These are phyloP conservation scores for Aphanomyces astaci DNA, from an alignment of 352 stramenopile species.

Conservation along the genomic window DNA sequence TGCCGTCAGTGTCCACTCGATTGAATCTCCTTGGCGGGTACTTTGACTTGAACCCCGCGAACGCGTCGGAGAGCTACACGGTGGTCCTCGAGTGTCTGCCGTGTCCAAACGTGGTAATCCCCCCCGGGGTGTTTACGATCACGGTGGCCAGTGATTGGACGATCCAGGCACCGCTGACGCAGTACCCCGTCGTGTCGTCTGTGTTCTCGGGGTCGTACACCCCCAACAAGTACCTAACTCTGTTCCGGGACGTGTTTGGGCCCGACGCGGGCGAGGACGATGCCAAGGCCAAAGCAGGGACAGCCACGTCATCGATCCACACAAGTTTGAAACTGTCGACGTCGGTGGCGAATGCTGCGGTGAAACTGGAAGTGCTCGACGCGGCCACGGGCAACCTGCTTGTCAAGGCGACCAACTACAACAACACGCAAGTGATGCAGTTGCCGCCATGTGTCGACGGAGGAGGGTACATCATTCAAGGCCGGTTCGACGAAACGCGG, in stretches of 20 bases:
- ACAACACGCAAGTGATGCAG: conserved; percentile 42
- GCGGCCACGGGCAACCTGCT: conserved; percentile 29
- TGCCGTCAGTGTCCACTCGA: conserved; percentile 31
- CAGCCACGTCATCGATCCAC: not conserved
- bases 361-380: conserved; percentile 56
- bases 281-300: not conserved
- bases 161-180: conserved; percentile 27
- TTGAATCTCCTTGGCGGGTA: not conserved
- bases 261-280: conserved; percentile 11
- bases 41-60: conserved; percentile 6
- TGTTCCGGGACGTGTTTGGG: conserved; percentile 54
- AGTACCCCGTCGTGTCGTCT: conserved; percentile 33
- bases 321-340: conserved; percentile 9
- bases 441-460: conserved; percentile 31
- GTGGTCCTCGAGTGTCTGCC: conserved; percentile 50
- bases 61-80: conserved; percentile 30
- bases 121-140: conserved; percentile 49
- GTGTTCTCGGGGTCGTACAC: conserved; percentile 45
- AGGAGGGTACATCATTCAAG: conserved; percentile 54
- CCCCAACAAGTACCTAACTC: conserved; percentile 55
- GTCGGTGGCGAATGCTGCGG: conserved; percentile 26
- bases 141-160: conserved; percentile 41
- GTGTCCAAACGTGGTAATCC: conserved; percentile 25
- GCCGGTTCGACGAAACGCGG: conserved; percentile 40
- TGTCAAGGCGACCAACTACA: conserved; percentile 26